Evolutionary conservation across 257 asterid species (phyloP).

Genomic region (Jaltomata sinuosa): DNA sequence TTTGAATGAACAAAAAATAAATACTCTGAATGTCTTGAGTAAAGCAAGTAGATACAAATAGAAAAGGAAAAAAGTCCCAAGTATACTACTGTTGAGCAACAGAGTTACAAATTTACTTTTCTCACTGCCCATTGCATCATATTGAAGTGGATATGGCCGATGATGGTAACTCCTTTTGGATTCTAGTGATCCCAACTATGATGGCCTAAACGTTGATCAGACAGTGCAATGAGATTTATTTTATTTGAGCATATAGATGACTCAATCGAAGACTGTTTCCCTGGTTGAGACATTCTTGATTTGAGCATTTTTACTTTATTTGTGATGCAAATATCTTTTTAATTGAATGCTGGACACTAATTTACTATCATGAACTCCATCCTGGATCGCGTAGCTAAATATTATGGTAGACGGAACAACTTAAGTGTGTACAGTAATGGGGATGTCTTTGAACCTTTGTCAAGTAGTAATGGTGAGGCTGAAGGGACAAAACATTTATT

Average conservation of each 20-base stretch:
- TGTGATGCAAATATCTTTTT: background rate
- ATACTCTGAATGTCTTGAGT: no score
- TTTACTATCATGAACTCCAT: constrained; percentile 8
- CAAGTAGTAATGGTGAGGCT: constrained; percentile 49
- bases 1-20: no score
- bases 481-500: background rate
- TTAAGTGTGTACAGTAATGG: constrained; percentile 27
- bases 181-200: background rate
- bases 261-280: background rate
- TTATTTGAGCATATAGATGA: background rate
- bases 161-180: background rate
- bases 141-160: background rate
- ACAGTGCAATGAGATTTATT: background rate
- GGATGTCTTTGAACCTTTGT: constrained; percentile 52
- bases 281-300: background rate
- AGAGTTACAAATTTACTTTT: no score
- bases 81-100: no score
- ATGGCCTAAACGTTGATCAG: background rate
- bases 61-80: no score
- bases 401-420: constrained; percentile 25
- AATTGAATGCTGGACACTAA: background rate
- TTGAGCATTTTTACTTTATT: background rate
- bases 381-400: constrained; percentile 32
- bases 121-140: no score
- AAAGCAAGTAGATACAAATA: no score